Conservation (phyloP, 176 grass and related monocot species). For the Lolium rigidum region DNA sequence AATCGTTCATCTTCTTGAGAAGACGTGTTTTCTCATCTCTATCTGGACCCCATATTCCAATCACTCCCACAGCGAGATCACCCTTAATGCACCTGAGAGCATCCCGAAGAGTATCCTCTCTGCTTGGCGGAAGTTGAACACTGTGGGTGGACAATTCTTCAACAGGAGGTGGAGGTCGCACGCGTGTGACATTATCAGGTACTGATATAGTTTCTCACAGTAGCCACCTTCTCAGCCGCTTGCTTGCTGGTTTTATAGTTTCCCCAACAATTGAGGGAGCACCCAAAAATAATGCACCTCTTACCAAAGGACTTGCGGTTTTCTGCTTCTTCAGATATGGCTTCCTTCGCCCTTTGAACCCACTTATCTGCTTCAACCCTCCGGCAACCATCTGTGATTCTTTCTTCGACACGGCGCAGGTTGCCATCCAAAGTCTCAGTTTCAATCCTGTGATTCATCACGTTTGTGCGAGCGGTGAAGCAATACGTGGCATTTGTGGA, state of each 20-base stretch:
- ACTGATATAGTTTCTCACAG: slow-evolving; percentile 5
- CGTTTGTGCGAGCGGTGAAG: neutral
- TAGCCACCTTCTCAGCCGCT: slow-evolving; percentile 12
- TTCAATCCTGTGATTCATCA: neutral
- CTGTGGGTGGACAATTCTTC: neutral
- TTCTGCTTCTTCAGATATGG: neutral
- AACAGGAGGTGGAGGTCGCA: neutral
- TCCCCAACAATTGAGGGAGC: slow-evolving; percentile 9
- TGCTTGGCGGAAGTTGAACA: neutral
- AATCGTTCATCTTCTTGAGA: neutral
- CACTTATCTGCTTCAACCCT: neutral
- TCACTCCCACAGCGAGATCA: neutral
- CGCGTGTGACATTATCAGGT: neutral
- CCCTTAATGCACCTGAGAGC: neutral
- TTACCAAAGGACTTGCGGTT: slow-evolving; percentile 16
- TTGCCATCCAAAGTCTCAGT: neutral
- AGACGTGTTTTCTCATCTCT: neutral
- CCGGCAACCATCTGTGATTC: neutral
- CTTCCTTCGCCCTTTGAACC: slow-evolving; percentile 3
- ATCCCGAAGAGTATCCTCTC: neutral
- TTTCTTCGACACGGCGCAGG: neutral
- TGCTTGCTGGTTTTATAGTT: neutral
- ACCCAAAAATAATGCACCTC: neutral
- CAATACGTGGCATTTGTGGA: slow-evolving; percentile 1
- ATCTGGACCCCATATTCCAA: slow-evolving; percentile 21